Base-by-base conservation (phyloP, 768 basidiomycete species). In the Xerocomus spinulosus region DNA sequence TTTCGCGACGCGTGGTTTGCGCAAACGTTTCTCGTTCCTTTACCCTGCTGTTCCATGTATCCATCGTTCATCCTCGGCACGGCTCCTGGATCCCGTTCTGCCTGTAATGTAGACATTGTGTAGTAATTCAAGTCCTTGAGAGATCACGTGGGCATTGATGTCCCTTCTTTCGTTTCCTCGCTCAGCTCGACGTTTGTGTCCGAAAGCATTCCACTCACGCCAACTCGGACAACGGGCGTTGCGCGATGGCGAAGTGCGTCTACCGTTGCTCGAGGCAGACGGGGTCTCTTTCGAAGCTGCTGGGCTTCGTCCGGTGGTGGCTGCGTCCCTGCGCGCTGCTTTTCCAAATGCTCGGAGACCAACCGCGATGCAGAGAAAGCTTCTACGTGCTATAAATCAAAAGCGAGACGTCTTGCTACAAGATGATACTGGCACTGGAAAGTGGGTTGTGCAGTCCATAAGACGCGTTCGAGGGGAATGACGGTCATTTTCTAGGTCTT, bases 341-440 rank as follows among this genome's bases (percentile, higher is more conserved):
- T 89, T 87, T 64, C 85, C 85, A 2, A 69, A 73, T 44, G 72
- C 88, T 24, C 61, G 67, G 50, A 48, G 63, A 30, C 84, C 86
- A 3, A 89, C 87, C 0, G 63, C 68, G 12, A 75, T 76, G 26
- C 87, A 90, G 60, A 68, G 62, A 35, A 68, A 69, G 43, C 77
- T 88, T 44, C 82, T 89, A 48, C 77, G 79, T 3, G 85, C 81
- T 15, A 71, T 87, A 9, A 50, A 83, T 25, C 59, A 61, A 17
- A 74, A 73, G 7, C 75, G 75, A 56, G 81, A 89, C 61, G 71
- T 89, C 15, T 64, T 88, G 13, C 55, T 90, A 44, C 82, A 78
- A 52, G 87, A 87, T 52, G 68, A 69, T 21, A 86, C 87, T n/a
- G 87, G 88, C 5, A 79, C 81, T 37, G 88, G 87, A 70, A 90